Evolutionary conservation across 768 basidiomycete species (phyloP).

Genomic region (Pisolithus microcarpus): DNA sequence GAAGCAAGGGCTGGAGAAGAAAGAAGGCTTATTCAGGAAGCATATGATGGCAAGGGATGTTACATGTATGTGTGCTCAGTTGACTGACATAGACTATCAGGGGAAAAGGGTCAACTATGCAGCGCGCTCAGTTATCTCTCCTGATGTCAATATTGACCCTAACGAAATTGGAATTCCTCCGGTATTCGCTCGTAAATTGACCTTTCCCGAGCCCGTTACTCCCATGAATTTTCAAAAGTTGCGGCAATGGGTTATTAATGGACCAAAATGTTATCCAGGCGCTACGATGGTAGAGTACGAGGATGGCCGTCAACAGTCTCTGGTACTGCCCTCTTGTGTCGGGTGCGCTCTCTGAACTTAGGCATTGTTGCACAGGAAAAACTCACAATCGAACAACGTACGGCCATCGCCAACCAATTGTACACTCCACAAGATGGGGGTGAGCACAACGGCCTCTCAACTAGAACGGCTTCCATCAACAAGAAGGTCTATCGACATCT

Average conservation of each 20-base stretch:
- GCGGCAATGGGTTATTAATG: constrained; percentile 85
- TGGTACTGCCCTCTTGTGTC: constrained; percentile 40
- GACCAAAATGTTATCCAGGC: constrained; percentile 83
- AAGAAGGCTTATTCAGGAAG: constrained; percentile 95
- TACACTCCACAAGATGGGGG: constrained; percentile 80
- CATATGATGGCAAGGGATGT: constrained; percentile 86
- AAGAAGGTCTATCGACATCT: constrained; percentile 98
- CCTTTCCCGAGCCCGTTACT: constrained; percentile 96
- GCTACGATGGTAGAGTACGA: constrained; percentile 94
- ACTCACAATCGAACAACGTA: constrained; percentile 79
- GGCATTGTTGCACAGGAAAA: constrained; percentile 53
- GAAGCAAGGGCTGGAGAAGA: constrained; percentile 97
- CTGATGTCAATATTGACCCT: constrained; percentile 98
- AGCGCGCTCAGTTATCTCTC: constrained; percentile 99
- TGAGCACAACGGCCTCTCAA: constrained; percentile 52
- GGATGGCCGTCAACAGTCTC: constrained; percentile 79
- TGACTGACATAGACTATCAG: constrained; percentile 33
- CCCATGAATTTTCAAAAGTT: constrained; percentile 83
- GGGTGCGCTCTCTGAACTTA: constrained; percentile 1
- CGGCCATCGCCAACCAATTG: constrained; percentile 92
- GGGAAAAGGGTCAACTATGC: constrained; percentile 99
- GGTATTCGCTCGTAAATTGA: constrained; percentile 92
- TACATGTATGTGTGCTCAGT: neutral
- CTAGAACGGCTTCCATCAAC: constrained; percentile 75
- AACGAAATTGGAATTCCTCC: constrained; percentile 98